Evolutionary conservation across 352 stramenopile species (phyloP), one percentile per base, ranked within the genome.

Genomic region (Phytophthora chlamydospora): DNA sequence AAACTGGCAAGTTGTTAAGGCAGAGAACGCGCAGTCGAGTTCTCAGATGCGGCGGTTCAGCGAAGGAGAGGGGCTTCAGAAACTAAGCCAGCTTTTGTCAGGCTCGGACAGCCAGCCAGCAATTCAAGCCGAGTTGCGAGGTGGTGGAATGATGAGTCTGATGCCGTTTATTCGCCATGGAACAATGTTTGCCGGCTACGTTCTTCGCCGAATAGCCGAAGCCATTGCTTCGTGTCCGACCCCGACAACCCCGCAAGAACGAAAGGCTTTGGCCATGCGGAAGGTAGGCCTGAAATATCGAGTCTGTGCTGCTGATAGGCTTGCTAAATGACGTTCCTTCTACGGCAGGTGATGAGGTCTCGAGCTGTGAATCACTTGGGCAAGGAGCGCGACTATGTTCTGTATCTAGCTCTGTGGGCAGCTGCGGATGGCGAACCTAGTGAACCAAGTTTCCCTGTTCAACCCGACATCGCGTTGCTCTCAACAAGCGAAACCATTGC

Each of bases 141-240:
- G 83, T 21, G 74, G 76, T 32, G 83, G 83, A 24, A 70, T 93
- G 4, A 34, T 90, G 55, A 91, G 81, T 66, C 33, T 93, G n/a
- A 45, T 91, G n/a, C 83, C 83, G 34, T 90, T 85, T 62, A 79
- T 93, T 65, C 83, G 83, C 0, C 83, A 93, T 16, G 81, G 83
- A 0, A 75, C 79, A 24, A 49, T 93, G 0, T 93, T 83, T 47
- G 69, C 70, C 45, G 78, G 80, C 6, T 71, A 80, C 24, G 73
- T 91, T 32, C 47, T 93, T 24, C 64, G 70, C 21, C 68, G 73
- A 36, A 75, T 91, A 34, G 45, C 56, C 2, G 52, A 68, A 33
- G 62, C 66, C 19, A 89, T 91, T 33, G 51, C 55, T 12, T 73
- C 44, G 3, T 69, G 61, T 17, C 68, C 78, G 53, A 46, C 56